These are phyloP conservation scores for Leishmania gerbilli DNA, from an alignment of 208 protist genomes.

Conservation along the genomic window DNA sequence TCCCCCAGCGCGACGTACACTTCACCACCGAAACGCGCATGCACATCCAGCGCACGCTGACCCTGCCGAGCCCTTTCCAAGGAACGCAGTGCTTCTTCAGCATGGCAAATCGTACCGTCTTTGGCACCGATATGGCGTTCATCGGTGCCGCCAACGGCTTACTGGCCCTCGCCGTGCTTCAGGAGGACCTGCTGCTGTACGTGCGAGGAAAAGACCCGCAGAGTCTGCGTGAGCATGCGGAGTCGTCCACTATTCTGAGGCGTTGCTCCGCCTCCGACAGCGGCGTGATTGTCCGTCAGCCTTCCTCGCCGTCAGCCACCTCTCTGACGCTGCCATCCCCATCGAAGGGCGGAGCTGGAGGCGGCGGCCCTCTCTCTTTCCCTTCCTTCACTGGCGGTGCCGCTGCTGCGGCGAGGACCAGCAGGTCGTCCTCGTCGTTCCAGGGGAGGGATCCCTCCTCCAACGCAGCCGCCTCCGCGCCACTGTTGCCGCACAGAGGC, in stretches of 20 bases:
- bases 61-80: conserved; percentile 60
- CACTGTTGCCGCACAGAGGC: not conserved
- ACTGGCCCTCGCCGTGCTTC: conserved; percentile 55
- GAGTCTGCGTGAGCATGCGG: conserved; percentile 14
- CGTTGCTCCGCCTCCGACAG: not conserved
- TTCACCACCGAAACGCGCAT: conserved; percentile 31
- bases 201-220: conserved; percentile 41
- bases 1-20: conserved; percentile 9
- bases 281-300: not conserved
- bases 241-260: not conserved
- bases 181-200: conserved; percentile 44
- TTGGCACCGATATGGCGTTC: conserved; percentile 68
- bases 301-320: not conserved
- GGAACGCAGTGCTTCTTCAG: conserved; percentile 57
- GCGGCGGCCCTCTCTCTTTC: not conserved
- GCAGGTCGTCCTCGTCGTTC: not conserved
- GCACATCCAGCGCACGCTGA: conserved; percentile 49
- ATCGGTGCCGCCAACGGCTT: conserved; percentile 63
- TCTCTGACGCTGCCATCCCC: not conserved
- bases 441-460: not conserved
- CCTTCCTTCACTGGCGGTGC: not conserved
- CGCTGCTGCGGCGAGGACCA: not conserved
- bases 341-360: not conserved
- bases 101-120: conserved; percentile 74
- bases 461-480: not conserved